A percentile compares a stretch with the other conserved stretches of the same genome.
Evolutionary conservation across 2,329 filamentous ascomycete genomes (phyloP).

Genomic region (Microcyclosporella mali): DNA sequence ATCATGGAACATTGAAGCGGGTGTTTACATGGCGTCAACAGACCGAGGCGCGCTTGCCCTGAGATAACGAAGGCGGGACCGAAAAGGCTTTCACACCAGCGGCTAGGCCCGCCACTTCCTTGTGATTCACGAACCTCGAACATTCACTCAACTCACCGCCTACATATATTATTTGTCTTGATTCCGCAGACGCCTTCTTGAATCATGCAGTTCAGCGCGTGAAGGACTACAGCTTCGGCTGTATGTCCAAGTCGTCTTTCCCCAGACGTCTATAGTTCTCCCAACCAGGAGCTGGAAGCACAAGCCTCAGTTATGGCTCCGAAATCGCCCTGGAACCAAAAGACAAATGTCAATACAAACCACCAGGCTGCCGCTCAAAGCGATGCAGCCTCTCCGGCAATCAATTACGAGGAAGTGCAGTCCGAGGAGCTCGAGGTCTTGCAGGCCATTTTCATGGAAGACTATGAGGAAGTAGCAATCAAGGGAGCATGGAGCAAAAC

Average conservation of each 20-base stretch:
- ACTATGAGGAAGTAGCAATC: slow-evolving; percentile 66
- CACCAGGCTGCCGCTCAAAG: slow-evolving; percentile 16
- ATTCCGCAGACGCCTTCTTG: not conserved
- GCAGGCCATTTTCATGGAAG: slow-evolving; percentile 81
- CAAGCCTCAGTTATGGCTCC: slow-evolving; percentile 40
- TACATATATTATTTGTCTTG: too few relatives aligned
- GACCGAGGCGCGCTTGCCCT: not conserved
- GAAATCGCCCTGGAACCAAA: slow-evolving; percentile 39
- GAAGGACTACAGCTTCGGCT: slow-evolving; percentile 43
- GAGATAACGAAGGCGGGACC: too few relatives aligned
- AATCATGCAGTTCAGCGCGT: slow-evolving; percentile 16
- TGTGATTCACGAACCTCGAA: not conserved
- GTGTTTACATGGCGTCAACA: slow-evolving; percentile 1
- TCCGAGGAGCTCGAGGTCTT: slow-evolving; percentile 81
- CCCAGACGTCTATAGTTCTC: slow-evolving; percentile 8
- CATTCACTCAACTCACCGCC: too few relatives aligned
- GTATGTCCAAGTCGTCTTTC: slow-evolving; percentile 31
- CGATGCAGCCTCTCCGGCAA: slow-evolving; percentile 29
- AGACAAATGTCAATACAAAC: slow-evolving; percentile 21
- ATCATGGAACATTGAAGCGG: not conserved
- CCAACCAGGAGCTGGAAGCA: not conserved
- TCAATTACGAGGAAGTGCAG: slow-evolving; percentile 76
- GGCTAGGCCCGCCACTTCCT: too few relatives aligned
- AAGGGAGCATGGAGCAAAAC: slow-evolving; percentile 83
- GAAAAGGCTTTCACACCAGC: too few relatives aligned